Base-by-base conservation (phyloP, 768 basidiomycete genomes). In the Rhizopogon vesiculosus region DNA sequence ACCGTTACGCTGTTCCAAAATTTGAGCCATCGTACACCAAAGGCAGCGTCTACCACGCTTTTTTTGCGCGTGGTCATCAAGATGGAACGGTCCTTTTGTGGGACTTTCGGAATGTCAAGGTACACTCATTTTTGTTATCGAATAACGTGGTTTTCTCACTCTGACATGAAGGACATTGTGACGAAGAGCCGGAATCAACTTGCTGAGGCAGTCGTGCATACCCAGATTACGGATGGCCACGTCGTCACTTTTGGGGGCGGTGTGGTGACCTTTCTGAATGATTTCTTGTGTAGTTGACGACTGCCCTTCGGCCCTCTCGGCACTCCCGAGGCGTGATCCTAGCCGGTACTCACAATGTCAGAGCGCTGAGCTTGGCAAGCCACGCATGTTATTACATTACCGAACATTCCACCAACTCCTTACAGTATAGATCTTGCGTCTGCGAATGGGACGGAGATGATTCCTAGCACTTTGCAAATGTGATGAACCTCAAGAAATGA, bases 81-180 rank as follows among this genome's bases (percentile, higher is more conserved):
- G 80, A 82, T 59, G 76, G 77, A 16, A 60, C 58, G 29, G 70
- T 80, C 29, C 62, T 73, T 12, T 60, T 79, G 29, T 81, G 80
- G 78, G 82, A 83, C 62, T 78, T 73, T 65, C 73, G 81, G 31
- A 78, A 78, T 50, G 59, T 56, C 13, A 75, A 76, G 72, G 80
- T 77, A 70, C 48, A 56, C 49, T 45, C 54, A 44, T 57, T 50
- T 54, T 56, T 52, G 58, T 49, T 44, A 53, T 42, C 35, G 22
- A 10, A 42, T 51, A 55, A 42, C 63, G 43, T 58, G 35, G 57
- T 56, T 42, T 44, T 56, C 66, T 64, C 52, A 64, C 66, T 45
- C 49, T 42, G 61, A 48, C 58, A 43, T 57, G 31, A 66, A 80
- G 76, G 62, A 64, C 55, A 71, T 72, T 42, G 62, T 74, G 45